Evolutionary conservation across 768 basidiomycete genomes (phyloP).

Genomic region (Agrocybe chaxingu): DNA sequence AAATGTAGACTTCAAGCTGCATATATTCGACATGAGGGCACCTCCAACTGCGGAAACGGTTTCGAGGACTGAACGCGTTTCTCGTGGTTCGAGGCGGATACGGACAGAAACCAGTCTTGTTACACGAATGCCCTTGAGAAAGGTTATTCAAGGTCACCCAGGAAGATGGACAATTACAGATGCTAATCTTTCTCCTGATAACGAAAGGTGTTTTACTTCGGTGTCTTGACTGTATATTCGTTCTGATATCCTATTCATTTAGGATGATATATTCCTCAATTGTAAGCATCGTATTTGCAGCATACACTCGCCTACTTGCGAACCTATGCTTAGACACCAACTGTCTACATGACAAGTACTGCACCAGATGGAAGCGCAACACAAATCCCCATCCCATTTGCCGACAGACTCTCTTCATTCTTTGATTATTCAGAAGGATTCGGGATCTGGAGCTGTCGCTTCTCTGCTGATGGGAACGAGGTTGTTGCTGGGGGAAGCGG

Average conservation of each 20-base stretch:
- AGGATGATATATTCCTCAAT: slow-evolving; percentile 95
- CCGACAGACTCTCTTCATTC: slow-evolving; percentile 35
- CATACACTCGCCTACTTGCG: background rate
- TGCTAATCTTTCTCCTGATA: slow-evolving; percentile 85
- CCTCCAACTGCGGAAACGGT: slow-evolving; percentile 19
- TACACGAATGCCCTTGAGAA: slow-evolving; percentile 43
- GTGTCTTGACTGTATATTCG: background rate
- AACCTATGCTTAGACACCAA: slow-evolving; percentile 47
- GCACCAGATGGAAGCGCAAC: slow-evolving; percentile 51
- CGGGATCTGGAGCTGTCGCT: slow-evolving; percentile 91
- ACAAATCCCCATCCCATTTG: slow-evolving; percentile 63
- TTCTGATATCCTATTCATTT: slow-evolving; percentile 1
- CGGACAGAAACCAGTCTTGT: slow-evolving; percentile 27
- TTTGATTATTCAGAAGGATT: slow-evolving; percentile 47
- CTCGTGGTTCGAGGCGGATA: slow-evolving; percentile 17
- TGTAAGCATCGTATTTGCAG: slow-evolving; percentile 34
- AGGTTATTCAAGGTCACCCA: slow-evolving; percentile 71
- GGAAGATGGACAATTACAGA: slow-evolving; percentile 96
- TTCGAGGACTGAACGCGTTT: slow-evolving; percentile 8
- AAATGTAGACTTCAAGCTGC: slow-evolving; percentile 76
- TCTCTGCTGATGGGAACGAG: slow-evolving; percentile 95
- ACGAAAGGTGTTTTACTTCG: slow-evolving; percentile 57
- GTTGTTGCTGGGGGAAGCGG: slow-evolving; percentile 90
- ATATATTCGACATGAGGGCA: slow-evolving; percentile 79
- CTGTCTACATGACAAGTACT: slow-evolving; percentile 73